Base-by-base conservation (phyloP, 257 asterid species). In the Solanum corneliomulleri region DNA sequence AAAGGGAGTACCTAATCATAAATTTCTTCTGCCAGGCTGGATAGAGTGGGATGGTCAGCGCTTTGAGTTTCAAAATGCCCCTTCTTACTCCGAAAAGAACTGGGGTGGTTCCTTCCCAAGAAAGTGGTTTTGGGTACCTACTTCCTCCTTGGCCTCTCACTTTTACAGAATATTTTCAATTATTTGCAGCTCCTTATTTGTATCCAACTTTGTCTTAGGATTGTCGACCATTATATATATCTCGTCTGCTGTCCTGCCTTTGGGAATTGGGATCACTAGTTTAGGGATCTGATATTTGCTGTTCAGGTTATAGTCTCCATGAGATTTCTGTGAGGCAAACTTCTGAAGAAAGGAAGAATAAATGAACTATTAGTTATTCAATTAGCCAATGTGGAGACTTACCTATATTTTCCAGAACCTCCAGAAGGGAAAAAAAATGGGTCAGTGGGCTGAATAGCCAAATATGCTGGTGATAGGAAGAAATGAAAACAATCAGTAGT, bases 41-140 rank as follows among this genome's bases (percentile, higher is more conserved):
- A 97, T 97, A 86, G 99, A 97, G 91, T 97, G 99, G 99, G 99
- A 89, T 87, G 99, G 93, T 72, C 92, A 93, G 88, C 92, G 95
- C 83, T 97, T 88, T 62, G 98, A 97, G 91, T 97, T 97, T 90
- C 91, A 95, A 89, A 86, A 95, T 91, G 99, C 99, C 87, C 99
- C 99, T 69, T 97, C 99, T 83, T 97, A 97, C 91, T 94, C 94
- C 16, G 99, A 97, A 86, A 97, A 97, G 93, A 97, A 97, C 84
- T 97, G 99, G 99, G 99, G 99, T 66, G 96, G 90, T 86, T 98
- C 92, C 91, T 97, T 97, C 92, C 99, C 99, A 45, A 93, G 96
- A 91, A 97, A 90, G 94, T 97, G 99, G 99, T 97, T 95, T 84
- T 97, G 99, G 99, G 99, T 97, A 93, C 49, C 68, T 60, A 75